Evolutionary conservation across 2,329 filamentous ascomycete species (phyloP), one percentile per base, ranked within the genome.

Genomic region (Cercospora zeina): DNA sequence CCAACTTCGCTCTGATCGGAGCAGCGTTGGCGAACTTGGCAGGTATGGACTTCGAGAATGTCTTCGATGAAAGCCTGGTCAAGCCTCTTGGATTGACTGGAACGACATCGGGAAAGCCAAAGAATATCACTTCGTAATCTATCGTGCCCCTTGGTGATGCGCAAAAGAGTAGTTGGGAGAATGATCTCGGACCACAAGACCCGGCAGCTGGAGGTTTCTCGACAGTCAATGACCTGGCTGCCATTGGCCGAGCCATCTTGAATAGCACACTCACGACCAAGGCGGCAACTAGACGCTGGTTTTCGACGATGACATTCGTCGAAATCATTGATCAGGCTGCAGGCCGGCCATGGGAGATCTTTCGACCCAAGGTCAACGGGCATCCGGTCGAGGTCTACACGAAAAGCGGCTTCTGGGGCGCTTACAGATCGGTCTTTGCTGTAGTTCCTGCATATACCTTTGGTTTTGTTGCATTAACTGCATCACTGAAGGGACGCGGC

Each of bases 261-360:
- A 73, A 67, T 16, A 73, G 78, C 66, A 73, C 74, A n/a, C 73
- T 82, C 9, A 74, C 82, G 3, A 69, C 76, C 0, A 70, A 76
- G 0, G 66, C 67, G 6, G 63, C 75, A 50, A 81, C 81, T 0
- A 73, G 78, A 1, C 68, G 72, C 19, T 83, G 80, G 81, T 73
- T 82, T 63, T 80, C 80, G 77, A 2, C 69, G 71, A 2, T 67
- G 73, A 5, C 73, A 74, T 65, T 80, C 77, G 1, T 75, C 76
- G 0, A 68, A 10, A 53, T 75, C 72, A 2, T 70, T 71, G 59
- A 74, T 73, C 72, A 74, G 42, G 73, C 76, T 27, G 71, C 82
- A 33, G 81, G 80, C 7, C 74, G 73, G 5, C 79, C 80, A 0
- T 83, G 80, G 80, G 80, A 82, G 66, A 82, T 82, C 53, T 70